phyloP scores from a whole-genome alignment of 352 stramenopile species.

The Ophiocytium majus region DNA sequence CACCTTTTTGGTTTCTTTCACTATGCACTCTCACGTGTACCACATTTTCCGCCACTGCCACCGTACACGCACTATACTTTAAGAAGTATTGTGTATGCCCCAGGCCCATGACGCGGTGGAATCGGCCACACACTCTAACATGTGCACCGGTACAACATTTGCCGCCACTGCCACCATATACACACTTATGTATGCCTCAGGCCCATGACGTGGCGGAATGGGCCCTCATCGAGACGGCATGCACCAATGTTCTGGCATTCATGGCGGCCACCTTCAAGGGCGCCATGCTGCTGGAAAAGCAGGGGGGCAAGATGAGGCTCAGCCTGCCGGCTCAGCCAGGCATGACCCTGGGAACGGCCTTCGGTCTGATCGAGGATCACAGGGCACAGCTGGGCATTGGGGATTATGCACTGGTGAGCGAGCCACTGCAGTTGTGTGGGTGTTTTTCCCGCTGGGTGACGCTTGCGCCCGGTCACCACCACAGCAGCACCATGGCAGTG shows the following conservation, averaged over 20 bases:
- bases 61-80: too few relatives aligned
- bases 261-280: conserved; percentile 32
- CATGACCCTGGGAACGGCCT: conserved; percentile 68
- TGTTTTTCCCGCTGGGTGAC: too few relatives aligned
- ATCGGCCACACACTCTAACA: too few relatives aligned
- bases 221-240: conserved; percentile 38
- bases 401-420: conserved; percentile 71
- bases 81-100: too few relatives aligned
- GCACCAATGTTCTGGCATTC: conserved; percentile 40
- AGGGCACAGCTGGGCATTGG: conserved; percentile 66
- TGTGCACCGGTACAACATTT: too few relatives aligned
- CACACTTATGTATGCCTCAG: not conserved
- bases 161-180: not conserved
- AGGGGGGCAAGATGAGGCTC: conserved; percentile 58
- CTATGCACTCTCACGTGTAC: too few relatives aligned
- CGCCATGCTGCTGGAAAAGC: conserved; percentile 49
- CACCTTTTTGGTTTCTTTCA: too few relatives aligned
- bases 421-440: too few relatives aligned
- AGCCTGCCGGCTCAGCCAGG: conserved; percentile 65
- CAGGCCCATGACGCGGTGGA: too few relatives aligned
- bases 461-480: too few relatives aligned
- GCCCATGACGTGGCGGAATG: conserved; percentile 38
- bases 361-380: conserved; percentile 68
- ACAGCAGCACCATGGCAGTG: too few relatives aligned
- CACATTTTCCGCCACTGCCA: too few relatives aligned